Base-by-base conservation (phyloP, 2,329 filamentous ascomycete genomes). In the Ilyonectria robusta region DNA sequence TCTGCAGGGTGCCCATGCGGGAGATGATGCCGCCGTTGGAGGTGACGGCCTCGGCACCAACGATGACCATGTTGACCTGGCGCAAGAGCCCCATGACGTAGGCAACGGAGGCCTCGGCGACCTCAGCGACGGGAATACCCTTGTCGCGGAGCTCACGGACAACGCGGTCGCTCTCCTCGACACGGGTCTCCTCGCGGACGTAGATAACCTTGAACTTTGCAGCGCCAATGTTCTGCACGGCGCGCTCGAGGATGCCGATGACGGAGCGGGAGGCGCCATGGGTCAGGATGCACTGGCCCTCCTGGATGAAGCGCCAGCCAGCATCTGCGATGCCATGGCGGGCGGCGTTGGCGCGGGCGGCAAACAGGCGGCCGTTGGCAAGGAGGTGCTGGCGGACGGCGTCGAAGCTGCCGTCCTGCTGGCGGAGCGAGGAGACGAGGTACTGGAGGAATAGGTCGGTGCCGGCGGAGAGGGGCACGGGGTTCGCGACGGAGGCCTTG, bases 371-470 rank as follows among this genome's bases (percentile, higher is more conserved):
- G 17, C 93, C 93, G 81, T 98, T 98, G 69, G 90, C 90, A 59
- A 98, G 86, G 31, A 98, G 86, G 82, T 98, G 94, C 76, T 91
- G 90, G 70, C 93, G 88, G 62, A 97, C 92, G 57, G 92, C 89
- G 70, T 95, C 93, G 81, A 98, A 98, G 74, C 76, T 79, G 53
- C 78, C 77, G 57, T 83, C 82, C 71, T 86, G 85, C 83, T 87
- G 84, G 82, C 87, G 88, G 78, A 92, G 85, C 70, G 87, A 94
- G 63, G 91, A 90, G 76, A 97, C 92, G 74, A 99, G 89, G 82
- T 97, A 98, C 79, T 95, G 92, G 80, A 96, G 93, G 85, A 99
- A 98, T 66, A 98, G 90, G 80, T 98, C 95, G 67, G 95, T 97
- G 76, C 96, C 96, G 62, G 97, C 96, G 55, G 93, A 94, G 17